Conservation (phyloP, 441 rosid species). For the Jatropha podagrica region DNA sequence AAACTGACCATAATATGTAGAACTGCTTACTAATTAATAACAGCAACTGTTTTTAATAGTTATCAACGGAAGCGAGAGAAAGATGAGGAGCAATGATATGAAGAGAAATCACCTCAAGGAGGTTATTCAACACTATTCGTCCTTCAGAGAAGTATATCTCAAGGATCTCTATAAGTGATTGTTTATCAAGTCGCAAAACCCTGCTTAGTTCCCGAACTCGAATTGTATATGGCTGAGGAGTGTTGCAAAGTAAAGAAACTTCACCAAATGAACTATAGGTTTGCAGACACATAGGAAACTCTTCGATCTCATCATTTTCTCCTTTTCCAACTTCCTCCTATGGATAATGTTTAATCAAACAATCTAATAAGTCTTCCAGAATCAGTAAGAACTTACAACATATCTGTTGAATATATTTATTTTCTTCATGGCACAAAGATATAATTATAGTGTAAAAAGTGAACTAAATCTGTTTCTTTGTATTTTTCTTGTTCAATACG, state of each 20-base stretch:
- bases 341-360: slow-evolving; percentile 11
- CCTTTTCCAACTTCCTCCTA: slow-evolving; percentile 67
- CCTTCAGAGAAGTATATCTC: slow-evolving; percentile 77
- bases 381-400: not conserved
- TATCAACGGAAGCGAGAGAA: not conserved
- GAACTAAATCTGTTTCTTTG: not conserved
- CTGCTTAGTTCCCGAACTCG: slow-evolving; percentile 65
- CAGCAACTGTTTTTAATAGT: not conserved
- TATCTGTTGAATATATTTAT: not conserved
- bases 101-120: slow-evolving; percentile 52
- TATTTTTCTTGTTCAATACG: not conserved
- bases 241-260: slow-evolving; percentile 76
- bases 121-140: slow-evolving; percentile 63
- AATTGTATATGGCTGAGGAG: slow-evolving; percentile 65
- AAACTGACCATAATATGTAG: not conserved
- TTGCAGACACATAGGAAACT: slow-evolving; percentile 38
- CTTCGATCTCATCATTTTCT: slow-evolving; percentile 53
- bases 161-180: slow-evolving; percentile 57
- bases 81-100: not conserved
- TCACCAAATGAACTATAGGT: slow-evolving; percentile 69
- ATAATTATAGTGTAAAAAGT: not conserved
- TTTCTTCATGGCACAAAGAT: not conserved
- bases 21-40: not conserved
- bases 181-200: slow-evolving; percentile 73
- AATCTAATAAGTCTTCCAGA: not conserved